Evolutionary conservation across 768 basidiomycete genomes (phyloP).

Genomic region (Termitomyces sp.): DNA sequence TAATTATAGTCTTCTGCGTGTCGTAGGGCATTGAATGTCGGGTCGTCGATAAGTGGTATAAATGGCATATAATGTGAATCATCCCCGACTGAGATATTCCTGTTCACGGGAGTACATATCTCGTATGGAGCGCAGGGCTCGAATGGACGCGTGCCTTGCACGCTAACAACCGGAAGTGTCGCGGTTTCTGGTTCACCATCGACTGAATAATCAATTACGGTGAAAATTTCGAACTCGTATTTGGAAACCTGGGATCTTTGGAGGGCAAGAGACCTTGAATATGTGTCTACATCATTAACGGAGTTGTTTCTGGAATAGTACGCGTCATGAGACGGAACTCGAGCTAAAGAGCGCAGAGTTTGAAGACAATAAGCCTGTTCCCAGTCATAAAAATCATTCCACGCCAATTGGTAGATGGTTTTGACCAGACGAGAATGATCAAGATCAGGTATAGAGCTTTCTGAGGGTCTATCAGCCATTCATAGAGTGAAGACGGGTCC

Average conservation of each 20-base stretch:
- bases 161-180: constrained; percentile 8
- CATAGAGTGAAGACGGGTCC: background rate
- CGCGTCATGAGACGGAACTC: background rate
- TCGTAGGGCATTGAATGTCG: constrained; percentile 34
- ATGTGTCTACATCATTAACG: background rate
- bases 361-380: constrained; percentile 15
- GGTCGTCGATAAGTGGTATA: constrained; percentile 60
- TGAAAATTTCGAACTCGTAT: constrained; percentile 10
- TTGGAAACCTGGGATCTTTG: background rate
- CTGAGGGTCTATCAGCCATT: background rate
- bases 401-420: constrained; percentile 10
- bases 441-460: background rate
- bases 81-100: constrained; percentile 49
- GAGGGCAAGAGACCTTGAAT: background rate
- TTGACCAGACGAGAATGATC: constrained; percentile 3
- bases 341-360: constrained; percentile 13
- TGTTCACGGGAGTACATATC: constrained; percentile 43
- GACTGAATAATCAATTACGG: constrained; percentile 8
- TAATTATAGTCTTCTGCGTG: constrained; percentile 37
- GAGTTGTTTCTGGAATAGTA: background rate
- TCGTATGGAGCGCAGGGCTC: constrained; percentile 42
- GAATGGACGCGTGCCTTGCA: constrained; percentile 10
- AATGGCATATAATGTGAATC: constrained; percentile 55
- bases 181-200: constrained; percentile 1
- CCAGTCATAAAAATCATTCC: constrained; percentile 20